Percentiles rank a stretch among this genome's conserved stretches.
phyloP scores from a whole-genome alignment of 1,284 basidiomycete species.

The Ganoderma sinense region DNA sequence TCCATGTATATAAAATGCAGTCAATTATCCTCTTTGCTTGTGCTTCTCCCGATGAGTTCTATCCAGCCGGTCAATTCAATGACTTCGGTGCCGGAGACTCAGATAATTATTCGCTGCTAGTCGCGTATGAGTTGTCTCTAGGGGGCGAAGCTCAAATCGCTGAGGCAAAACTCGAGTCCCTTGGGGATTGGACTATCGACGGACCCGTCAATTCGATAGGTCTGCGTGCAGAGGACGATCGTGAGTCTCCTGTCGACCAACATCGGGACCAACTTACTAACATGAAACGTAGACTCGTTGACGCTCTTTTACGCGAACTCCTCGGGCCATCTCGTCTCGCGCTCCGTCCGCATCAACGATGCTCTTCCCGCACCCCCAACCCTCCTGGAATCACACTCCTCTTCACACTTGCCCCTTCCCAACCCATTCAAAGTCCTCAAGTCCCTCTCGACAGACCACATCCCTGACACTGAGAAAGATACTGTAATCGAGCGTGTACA shows the following conservation, averaged over 20 bases:
- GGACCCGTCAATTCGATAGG: slow-evolving; percentile 54
- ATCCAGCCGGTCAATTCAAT: slow-evolving; percentile 39
- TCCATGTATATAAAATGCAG: slow-evolving; percentile 19
- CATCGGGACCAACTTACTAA: not conserved
- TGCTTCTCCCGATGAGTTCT: slow-evolving; percentile 51
- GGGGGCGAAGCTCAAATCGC: slow-evolving; percentile 44
- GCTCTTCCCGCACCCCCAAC: slow-evolving; percentile 16
- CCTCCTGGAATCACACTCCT: slow-evolving; percentile 32
- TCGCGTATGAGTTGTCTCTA: slow-evolving; percentile 54
- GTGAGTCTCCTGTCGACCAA: slow-evolving; percentile 44
- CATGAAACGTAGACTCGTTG: slow-evolving; percentile 28
- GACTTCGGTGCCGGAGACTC: slow-evolving; percentile 40
- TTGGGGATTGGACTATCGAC: slow-evolving; percentile 64
- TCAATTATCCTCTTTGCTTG: slow-evolving; percentile 48
- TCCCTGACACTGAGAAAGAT: slow-evolving; percentile 33
- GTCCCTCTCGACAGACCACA: slow-evolving; percentile 48
- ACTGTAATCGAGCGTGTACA: slow-evolving; percentile 17
- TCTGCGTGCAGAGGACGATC: slow-evolving; percentile 51
- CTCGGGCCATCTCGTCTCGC: slow-evolving; percentile 32
- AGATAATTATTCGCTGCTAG: slow-evolving; percentile 51
- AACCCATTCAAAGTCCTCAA: slow-evolving; percentile 68
- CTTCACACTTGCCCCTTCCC: slow-evolving; percentile 46
- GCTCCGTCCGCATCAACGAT: slow-evolving; percentile 26
- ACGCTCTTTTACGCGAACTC: slow-evolving; percentile 36
- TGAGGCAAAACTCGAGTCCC: slow-evolving; percentile 50